A percentile compares a stretch with the other conserved stretches of the same genome.
Evolutionary conservation across 805 yeast species (phyloP).

Genomic region (Candida nanaspora): DNA sequence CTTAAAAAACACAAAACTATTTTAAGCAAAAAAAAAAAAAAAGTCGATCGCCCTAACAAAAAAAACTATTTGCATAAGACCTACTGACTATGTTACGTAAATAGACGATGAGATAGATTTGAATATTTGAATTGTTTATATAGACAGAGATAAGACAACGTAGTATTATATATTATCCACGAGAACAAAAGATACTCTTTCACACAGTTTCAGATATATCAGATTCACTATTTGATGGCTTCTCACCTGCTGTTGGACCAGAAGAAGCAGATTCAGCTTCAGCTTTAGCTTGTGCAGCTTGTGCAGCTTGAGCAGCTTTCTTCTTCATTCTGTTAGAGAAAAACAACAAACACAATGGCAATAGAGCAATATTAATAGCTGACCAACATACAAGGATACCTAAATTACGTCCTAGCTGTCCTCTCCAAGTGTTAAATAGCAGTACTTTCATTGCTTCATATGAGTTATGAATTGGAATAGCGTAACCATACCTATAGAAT

Average conservation of each 20-base stretch:
- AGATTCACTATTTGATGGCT: too few species aligned
- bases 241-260: neutral
- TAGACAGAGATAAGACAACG: too few species aligned
- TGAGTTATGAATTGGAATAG: slow-evolving; percentile 62
- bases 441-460: slow-evolving; percentile 55
- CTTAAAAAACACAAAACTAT: too few species aligned
- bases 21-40: too few species aligned
- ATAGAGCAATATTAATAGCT: slow-evolving; percentile 35
- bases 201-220: too few species aligned
- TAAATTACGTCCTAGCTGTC: slow-evolving; percentile 49
- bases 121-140: too few species aligned
- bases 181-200: too few species aligned
- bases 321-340: slow-evolving; percentile 32
- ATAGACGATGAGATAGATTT: too few species aligned
- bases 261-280: neutral
- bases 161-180: too few species aligned
- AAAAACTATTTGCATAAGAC: too few species aligned
- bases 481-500: slow-evolving; percentile 61
- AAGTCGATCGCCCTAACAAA: too few species aligned
- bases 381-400: slow-evolving; percentile 59
- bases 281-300: neutral
- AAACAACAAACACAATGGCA: slow-evolving; percentile 38
- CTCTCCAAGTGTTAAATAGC: slow-evolving; percentile 49
- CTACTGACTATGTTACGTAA: too few species aligned
- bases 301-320: slow-evolving; percentile 7